Conservation (phyloP, 202 grass and related monocot genomes). For the Eragrostis tef region DNA sequence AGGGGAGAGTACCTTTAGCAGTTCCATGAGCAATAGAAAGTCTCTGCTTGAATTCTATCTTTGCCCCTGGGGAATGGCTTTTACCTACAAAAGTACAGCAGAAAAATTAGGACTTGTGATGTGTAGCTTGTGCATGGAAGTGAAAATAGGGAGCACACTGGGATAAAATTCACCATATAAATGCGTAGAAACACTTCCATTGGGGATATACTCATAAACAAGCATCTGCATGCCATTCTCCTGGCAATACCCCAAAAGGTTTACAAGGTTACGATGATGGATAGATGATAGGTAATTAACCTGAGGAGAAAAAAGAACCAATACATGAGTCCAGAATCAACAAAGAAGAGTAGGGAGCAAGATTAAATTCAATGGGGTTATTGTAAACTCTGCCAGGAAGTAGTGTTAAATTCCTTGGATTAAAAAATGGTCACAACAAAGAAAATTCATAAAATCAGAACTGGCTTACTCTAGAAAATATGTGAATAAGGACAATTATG, state of each 20-base stretch:
- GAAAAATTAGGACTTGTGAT: constrained; percentile 40
- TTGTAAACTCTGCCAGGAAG: too few species aligned
- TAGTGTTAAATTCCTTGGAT: not conserved
- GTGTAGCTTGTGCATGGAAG: not conserved
- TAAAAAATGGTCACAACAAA: not conserved
- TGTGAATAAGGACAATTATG: constrained; percentile 29
- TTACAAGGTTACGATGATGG: constrained; percentile 79
- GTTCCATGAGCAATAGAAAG: constrained; percentile 89
- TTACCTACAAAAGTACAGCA: constrained; percentile 48
- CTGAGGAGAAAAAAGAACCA: constrained; percentile 49
- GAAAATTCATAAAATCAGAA: not conserved
- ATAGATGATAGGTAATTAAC: constrained; percentile 69
- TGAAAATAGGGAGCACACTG: constrained; percentile 39
- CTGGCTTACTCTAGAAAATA: constrained; percentile 34
- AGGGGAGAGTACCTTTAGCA: constrained; percentile 68
- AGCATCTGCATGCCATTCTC: constrained; percentile 87
- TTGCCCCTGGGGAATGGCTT: constrained; percentile 49
- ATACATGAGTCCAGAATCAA: constrained; percentile 32
- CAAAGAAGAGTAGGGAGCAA: not conserved
- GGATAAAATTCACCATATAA: constrained; percentile 78
- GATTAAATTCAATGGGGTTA: too few species aligned
- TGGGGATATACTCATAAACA: constrained; percentile 91
- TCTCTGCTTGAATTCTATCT: constrained; percentile 93
- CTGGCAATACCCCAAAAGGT: constrained; percentile 91
- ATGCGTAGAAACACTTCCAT: constrained; percentile 81